Evolutionary conservation across 1,139 yeast genomes (phyloP).

Genomic region (Scheffersomyces titani): DNA sequence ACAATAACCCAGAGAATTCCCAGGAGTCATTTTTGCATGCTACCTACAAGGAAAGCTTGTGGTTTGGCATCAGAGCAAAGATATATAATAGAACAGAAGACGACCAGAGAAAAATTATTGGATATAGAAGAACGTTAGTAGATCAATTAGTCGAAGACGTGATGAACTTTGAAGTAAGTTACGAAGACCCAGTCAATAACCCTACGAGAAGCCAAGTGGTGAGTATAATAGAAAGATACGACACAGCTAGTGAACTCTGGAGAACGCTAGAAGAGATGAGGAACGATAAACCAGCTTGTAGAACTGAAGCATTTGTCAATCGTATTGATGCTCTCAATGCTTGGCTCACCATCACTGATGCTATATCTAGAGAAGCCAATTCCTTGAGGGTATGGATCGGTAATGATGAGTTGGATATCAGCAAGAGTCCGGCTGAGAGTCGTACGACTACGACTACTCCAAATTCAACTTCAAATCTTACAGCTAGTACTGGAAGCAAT

Average conservation of each 20-base stretch:
- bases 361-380: constrained; percentile 60
- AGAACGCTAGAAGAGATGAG: constrained; percentile 77
- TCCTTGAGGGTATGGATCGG: constrained; percentile 75
- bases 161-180: constrained; percentile 57
- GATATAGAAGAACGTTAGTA: constrained; percentile 70
- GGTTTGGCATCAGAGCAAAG: constrained; percentile 82
- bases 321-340: constrained; percentile 79
- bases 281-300: constrained; percentile 72
- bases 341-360: constrained; percentile 77
- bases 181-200: constrained; percentile 28
- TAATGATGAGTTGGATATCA: constrained; percentile 70
- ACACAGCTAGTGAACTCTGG: constrained; percentile 77
- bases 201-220: constrained; percentile 54
- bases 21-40: constrained; percentile 55
- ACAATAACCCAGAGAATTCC: constrained; percentile 41
- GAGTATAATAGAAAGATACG: constrained; percentile 59
- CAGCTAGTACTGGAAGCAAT: constrained; percentile 14
- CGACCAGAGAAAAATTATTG: constrained; percentile 74
- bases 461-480: constrained; percentile 33
- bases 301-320: constrained; percentile 61
- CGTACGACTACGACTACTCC: constrained; percentile 14
- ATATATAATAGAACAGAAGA: constrained; percentile 78
- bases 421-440: constrained; percentile 32
- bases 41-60: constrained; percentile 72
- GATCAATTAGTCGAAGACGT: constrained; percentile 77